Conservation (phyloP, 495 filamentous ascomycete genomes). For the Neurospora sp. region DNA sequence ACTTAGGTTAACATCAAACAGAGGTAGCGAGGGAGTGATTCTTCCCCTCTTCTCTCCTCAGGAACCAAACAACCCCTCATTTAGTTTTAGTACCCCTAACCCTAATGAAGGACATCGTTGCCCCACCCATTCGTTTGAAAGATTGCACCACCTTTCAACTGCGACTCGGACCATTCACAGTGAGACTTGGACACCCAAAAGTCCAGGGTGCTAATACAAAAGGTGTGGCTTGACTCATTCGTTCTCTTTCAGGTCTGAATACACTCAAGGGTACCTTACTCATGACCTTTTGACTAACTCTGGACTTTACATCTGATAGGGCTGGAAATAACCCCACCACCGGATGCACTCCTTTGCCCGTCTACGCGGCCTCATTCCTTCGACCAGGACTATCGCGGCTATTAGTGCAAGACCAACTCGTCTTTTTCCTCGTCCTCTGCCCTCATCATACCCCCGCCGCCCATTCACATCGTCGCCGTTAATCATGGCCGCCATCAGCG, state of each 20-base stretch:
- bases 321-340: neutral
- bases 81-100: neutral
- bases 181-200: neutral
- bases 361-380: constrained; percentile 5
- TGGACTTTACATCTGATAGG: neutral
- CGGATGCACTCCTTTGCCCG: constrained; percentile 18
- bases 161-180: neutral
- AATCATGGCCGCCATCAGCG: constrained; percentile 42
- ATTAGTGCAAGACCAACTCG: neutral
- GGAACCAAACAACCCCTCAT: neutral
- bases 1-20: neutral
- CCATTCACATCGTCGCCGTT: neutral
- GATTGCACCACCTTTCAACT: neutral
- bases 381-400: neutral
- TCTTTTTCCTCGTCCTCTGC: constrained; percentile 5
- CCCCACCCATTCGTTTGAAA: neutral
- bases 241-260: neutral
- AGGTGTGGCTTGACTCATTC: neutral
- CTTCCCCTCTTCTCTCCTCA: neutral
- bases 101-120: neutral
- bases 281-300: neutral
- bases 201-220: neutral
- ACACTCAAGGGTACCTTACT: neutral
- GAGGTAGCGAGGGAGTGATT: neutral
- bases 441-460: neutral